Evolutionary conservation across 306 rosid species (phyloP), one percentile per base, ranked within the genome.

Genomic region (Carpinus viminea): DNA sequence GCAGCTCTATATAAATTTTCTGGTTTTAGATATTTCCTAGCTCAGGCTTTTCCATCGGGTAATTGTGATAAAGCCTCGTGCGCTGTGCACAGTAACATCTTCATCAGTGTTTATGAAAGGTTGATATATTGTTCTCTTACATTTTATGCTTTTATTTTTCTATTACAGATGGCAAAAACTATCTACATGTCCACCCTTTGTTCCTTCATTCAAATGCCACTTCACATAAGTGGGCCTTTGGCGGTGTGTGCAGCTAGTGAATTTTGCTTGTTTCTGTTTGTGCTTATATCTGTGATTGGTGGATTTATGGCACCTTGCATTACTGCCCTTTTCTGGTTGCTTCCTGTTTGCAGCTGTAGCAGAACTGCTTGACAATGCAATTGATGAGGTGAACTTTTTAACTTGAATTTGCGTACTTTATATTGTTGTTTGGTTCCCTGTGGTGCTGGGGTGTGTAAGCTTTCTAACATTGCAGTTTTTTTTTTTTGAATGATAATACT

Each of bases 121-220:
- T 18, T 38, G 47, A 34, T 64, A 17, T 41, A 16, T 41, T 41
- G 34, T 51, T 78, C 20, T 48, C 28, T 75, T 18, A n/a, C 65
- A 26, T 69, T 48, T 20, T 8, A 53, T 3, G 28, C 73, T 73
- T 38, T 1, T 60, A 52, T 47, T 80, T 77, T 48, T 48, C 4
- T 10, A 10, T 10, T 10, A 83, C 89, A 95, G 98, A 87, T 86
- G 86, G 82, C 4, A 87, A 87, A 74, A 90, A 86, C 80, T 87
- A 90, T 83, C 84, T 95, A 68, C 91, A 86, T 34, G 89, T 92
- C 75, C 94, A 92, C 68, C 98, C 98, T 21, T 83, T 84, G 93
- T 94, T 94, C 84, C 96, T 94, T 84, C 98, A 95, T 84, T 95
- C 97, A 24, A 95, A 95, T 91, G 99, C 99, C 72, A 95, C 99